phyloP scores from a whole-genome alignment of 176 grass and related monocot species.

The Calamus simplicifolius region DNA sequence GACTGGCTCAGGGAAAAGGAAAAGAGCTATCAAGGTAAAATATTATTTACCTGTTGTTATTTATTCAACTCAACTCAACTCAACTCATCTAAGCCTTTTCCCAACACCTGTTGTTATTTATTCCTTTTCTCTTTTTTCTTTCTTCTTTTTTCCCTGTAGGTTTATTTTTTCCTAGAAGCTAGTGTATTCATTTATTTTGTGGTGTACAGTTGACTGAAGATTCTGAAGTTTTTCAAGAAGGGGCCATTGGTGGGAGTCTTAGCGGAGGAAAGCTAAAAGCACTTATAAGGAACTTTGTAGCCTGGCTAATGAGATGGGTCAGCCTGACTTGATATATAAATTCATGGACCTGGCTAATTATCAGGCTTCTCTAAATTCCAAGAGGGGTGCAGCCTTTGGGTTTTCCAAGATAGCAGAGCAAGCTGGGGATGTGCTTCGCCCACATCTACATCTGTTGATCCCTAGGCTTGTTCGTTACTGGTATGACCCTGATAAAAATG shows the following conservation, averaged over 20 bases:
- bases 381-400: conserved; percentile 94
- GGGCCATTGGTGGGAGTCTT: conserved; percentile 68
- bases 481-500: conserved; percentile 97
- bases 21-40: conserved; percentile 82
- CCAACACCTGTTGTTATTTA: conserved; percentile 17
- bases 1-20: conserved; percentile 81
- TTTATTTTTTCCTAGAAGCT: conserved; percentile 2
- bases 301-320: conserved; percentile 95
- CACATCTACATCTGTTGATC: conserved; percentile 78
- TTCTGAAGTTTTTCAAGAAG: conserved; percentile 99
- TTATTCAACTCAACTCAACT: no score
- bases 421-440: conserved; percentile 90
- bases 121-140: conserved; percentile 5
- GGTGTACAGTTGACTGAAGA: conserved; percentile 73
- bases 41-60: no score
- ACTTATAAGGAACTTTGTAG: conserved; percentile 93
- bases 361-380: conserved; percentile 93
- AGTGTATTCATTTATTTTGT: background rate
- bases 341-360: conserved; percentile 99
- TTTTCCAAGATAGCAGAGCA: conserved; percentile 99
- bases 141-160: conserved; percentile 7
- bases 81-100: no score
- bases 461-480: conserved; percentile 92
- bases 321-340: conserved; percentile 97
- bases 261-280: conserved; percentile 82